phyloP scores from a whole-genome alignment of 202 grass and related monocot genomes.

The Panicum hallii region DNA sequence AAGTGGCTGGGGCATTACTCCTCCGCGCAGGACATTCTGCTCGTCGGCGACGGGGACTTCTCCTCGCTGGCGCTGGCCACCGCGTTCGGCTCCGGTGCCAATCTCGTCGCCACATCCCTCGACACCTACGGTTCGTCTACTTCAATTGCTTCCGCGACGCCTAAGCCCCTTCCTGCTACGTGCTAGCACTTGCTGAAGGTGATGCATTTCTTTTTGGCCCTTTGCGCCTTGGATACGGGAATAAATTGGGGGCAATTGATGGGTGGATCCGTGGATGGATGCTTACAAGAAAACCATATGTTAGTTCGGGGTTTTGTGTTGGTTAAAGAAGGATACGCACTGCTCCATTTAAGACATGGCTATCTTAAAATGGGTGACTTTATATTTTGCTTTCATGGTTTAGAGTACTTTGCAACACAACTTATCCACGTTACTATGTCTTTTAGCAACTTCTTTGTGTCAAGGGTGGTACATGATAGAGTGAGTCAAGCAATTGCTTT shows the following conservation, averaged over 20 bases:
- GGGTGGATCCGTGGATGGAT: background rate
- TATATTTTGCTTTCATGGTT: background rate
- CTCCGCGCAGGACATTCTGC: slow-evolving; percentile 48
- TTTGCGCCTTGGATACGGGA: background rate
- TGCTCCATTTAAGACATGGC: background rate
- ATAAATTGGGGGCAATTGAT: background rate
- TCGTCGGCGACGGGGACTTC: slow-evolving; percentile 62
- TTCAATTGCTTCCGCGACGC: background rate
- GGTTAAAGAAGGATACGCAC: background rate
- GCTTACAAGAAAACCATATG: background rate
- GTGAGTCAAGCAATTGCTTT: no score
- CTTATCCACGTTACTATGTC: background rate
- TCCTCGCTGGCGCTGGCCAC: slow-evolving; percentile 62
- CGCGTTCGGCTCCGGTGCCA: slow-evolving; percentile 57
- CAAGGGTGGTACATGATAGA: background rate
- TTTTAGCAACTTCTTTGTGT: background rate
- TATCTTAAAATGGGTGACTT: background rate
- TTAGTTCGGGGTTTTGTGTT: background rate
- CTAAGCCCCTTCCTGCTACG: background rate
- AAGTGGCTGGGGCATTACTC: slow-evolving; percentile 53
- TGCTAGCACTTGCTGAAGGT: background rate
- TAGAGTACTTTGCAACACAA: no score
- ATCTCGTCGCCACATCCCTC: slow-evolving; percentile 58
- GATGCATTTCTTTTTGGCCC: background rate
- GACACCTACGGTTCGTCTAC: slow-evolving; percentile 44